Evolutionary conservation across 305 asterid genomes (phyloP).

Genomic region (Withania somnifera): DNA sequence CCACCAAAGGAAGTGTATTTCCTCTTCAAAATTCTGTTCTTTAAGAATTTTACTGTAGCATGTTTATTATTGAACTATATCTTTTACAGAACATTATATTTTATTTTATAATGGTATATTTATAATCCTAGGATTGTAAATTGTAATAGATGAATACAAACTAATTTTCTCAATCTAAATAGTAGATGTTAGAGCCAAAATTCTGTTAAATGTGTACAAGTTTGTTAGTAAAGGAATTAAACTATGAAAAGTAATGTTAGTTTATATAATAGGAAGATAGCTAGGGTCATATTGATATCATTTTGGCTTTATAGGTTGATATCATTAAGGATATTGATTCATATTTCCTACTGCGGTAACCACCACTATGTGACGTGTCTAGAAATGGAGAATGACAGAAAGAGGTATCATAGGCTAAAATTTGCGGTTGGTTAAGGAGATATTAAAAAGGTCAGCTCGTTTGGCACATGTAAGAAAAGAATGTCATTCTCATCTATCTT

Average conservation of each 20-base stretch:
- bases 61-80: neutral
- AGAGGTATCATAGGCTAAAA: neutral
- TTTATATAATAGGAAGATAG: neutral
- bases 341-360: conserved; percentile 17
- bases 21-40: neutral
- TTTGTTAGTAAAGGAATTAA: neutral
- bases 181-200: neutral
- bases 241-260: neutral
- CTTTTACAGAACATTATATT: neutral
- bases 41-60: neutral
- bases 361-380: conserved; percentile 25
- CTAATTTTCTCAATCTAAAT: neutral
- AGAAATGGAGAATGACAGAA: conserved; percentile 9
- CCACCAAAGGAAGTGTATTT: neutral
- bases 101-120: too few relatives aligned
- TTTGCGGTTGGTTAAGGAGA: neutral
- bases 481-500: neutral
- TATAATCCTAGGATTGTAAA: too few relatives aligned
- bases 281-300: neutral
- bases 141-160: neutral
- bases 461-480: conserved; percentile 17
- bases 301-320: conserved; percentile 4
- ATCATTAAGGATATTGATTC: conserved; percentile 6
- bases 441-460: conserved; percentile 21
- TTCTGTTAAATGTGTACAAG: neutral